These are phyloP conservation scores for Lagenidium sp. DNA, from an alignment of 352 stramenopile species.

Conservation along the genomic window DNA sequence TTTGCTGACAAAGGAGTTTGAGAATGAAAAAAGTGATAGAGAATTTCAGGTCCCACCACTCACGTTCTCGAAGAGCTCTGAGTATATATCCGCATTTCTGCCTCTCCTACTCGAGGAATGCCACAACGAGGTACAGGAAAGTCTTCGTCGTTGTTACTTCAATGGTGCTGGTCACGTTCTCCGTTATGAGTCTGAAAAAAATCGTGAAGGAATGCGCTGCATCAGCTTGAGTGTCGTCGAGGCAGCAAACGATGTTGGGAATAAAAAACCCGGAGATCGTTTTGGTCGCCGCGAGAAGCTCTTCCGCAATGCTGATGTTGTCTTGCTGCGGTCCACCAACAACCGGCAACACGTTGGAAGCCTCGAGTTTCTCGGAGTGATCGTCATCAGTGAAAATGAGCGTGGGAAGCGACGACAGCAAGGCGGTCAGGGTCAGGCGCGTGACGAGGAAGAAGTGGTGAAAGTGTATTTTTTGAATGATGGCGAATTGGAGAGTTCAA, in stretches of 20 bases:
- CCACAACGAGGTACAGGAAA: conserved; percentile 73
- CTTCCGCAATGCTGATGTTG: conserved; percentile 73
- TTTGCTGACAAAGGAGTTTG: conserved; percentile 58
- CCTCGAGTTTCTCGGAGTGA: conserved; percentile 62
- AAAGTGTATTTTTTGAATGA: conserved; percentile 78
- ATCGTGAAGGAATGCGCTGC: conserved; percentile 73
- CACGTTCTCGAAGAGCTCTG: conserved; percentile 56
- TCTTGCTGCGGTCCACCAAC: conserved; percentile 38
- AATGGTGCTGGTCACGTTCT: conserved; percentile 47
- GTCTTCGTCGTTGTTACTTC: conserved; percentile 34
- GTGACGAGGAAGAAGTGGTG: conserved; percentile 56
- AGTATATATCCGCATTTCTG: conserved; percentile 74
- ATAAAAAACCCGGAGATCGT: conserved; percentile 15
- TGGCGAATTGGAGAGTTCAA: conserved; percentile 63
- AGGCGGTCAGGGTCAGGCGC: conserved; percentile 16
- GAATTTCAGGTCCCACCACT: conserved; percentile 37
- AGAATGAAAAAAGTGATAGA: conserved; percentile 41
- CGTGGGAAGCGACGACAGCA: conserved; percentile 44
- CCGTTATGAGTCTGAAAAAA: conserved; percentile 75
- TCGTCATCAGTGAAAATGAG: conserved; percentile 69
- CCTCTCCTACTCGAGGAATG: conserved; percentile 78
- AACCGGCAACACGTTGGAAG: conserved; percentile 30
- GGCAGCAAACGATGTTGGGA: conserved; percentile 19
- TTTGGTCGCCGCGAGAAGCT: conserved; percentile 31
- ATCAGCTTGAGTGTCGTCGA: conserved; percentile 66